These are phyloP conservation scores for Rhizophlyctis rosea DNA, from an alignment of 192 early-diverging fungal species.

Conservation along the genomic window DNA sequence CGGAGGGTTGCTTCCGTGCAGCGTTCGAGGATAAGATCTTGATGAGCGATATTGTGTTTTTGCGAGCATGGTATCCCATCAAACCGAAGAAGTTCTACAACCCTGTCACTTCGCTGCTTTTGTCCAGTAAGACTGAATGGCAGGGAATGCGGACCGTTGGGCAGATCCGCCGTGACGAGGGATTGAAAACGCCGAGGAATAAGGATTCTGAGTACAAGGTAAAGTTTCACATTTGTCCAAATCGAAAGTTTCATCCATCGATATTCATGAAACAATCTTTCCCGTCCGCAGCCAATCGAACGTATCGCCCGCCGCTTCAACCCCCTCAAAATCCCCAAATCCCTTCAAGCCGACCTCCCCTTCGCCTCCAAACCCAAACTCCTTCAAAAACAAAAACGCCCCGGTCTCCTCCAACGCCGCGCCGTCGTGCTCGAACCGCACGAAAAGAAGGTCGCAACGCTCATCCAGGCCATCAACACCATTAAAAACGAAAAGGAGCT, in stretches of 20 bases:
- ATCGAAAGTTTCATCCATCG: background rate
- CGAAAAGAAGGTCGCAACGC: slow-evolving; percentile 78
- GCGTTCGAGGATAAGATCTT: slow-evolving; percentile 98
- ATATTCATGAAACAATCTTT: background rate
- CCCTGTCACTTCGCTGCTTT: slow-evolving; percentile 89
- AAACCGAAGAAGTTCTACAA: slow-evolving; percentile 96
- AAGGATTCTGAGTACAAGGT: slow-evolving; percentile 85
- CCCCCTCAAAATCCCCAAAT: slow-evolving; percentile 74
- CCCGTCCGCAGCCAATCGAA: slow-evolving; percentile 58
- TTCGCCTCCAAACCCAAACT: slow-evolving; percentile 88
- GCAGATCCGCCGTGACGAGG: slow-evolving; percentile 71
- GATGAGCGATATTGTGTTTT: slow-evolving; percentile 94
- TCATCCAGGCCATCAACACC: slow-evolving; percentile 86
- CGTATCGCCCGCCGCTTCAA: slow-evolving; percentile 77
- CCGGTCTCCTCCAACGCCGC: slow-evolving; percentile 53
- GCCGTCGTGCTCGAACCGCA: slow-evolving; percentile 89
- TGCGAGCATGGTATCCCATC: slow-evolving; percentile 95
- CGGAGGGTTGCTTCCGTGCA: slow-evolving; percentile 89
- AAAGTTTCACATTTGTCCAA: slow-evolving; percentile 1
- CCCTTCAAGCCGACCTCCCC: slow-evolving; percentile 77
- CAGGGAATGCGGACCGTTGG: slow-evolving; percentile 86
- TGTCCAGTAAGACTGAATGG: slow-evolving; percentile 74
- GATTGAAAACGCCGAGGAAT: slow-evolving; percentile 66
- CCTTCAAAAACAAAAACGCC: slow-evolving; percentile 47
- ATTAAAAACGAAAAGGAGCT: slow-evolving; percentile 80